A percentile compares a stretch with the other conserved stretches of the same genome.
Evolutionary conservation across 495 filamentous ascomycete species (phyloP).

Genomic region (Bacidia rubella): DNA sequence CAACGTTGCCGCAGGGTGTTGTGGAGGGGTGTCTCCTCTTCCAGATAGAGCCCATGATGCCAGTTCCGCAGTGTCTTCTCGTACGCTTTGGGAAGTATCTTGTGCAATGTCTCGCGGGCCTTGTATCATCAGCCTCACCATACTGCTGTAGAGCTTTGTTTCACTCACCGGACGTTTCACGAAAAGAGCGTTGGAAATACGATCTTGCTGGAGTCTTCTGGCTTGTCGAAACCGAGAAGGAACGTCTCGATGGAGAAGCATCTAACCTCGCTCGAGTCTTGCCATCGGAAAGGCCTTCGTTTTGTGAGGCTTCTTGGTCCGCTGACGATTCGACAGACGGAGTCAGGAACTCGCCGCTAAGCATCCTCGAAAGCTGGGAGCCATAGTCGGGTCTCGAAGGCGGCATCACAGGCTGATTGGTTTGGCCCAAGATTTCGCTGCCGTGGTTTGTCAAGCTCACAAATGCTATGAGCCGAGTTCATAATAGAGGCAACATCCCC

Average conservation of each 20-base stretch:
- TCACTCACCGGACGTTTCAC: slow-evolving; percentile 44
- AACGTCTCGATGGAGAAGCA: slow-evolving; percentile 14
- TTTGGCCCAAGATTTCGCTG: not conserved
- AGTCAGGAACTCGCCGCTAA: not conserved
- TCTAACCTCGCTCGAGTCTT: slow-evolving; percentile 5
- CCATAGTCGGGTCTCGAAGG: slow-evolving; percentile 6
- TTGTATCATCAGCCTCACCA: slow-evolving; percentile 8
- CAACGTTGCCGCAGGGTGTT: slow-evolving; percentile 1
- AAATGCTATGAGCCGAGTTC: too few species aligned
- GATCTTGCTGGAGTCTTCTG: slow-evolving; percentile 62
- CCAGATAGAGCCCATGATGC: slow-evolving; percentile 70
- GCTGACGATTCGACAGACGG: slow-evolving; percentile 5
- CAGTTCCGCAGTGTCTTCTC: slow-evolving; percentile 83
- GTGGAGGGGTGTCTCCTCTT: slow-evolving; percentile 18
- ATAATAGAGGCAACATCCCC: too few species aligned
- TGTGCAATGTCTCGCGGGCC: slow-evolving; percentile 49
- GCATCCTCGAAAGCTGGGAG: slow-evolving; percentile 12
- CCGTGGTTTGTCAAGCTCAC: too few species aligned
- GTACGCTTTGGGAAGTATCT: slow-evolving; percentile 60
- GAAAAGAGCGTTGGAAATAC: slow-evolving; percentile 62
- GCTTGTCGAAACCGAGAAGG: slow-evolving; percentile 21
- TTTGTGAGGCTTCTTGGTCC: not conserved
- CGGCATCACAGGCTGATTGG: not conserved
- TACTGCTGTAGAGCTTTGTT: not conserved
- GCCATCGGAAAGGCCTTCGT: slow-evolving; percentile 2